Percentiles rank a stretch among this genome's conserved stretches.
Conservation (phyloP, 306 rosid genomes). For the Prosopis cineraria region DNA sequence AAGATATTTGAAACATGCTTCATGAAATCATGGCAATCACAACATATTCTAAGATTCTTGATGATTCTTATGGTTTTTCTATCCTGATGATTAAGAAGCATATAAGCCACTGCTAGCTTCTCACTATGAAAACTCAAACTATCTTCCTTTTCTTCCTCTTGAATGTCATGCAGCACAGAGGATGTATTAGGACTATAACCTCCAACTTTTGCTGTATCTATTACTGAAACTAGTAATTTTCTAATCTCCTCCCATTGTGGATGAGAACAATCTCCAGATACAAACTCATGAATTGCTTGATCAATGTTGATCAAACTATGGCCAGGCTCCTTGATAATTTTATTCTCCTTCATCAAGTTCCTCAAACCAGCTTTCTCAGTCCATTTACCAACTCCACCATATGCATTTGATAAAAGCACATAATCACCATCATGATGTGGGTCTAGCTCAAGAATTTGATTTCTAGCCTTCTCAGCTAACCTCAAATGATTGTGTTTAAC, state of each 20-base stretch:
- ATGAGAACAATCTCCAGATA: conserved; percentile 60
- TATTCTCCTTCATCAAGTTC: conserved; percentile 51
- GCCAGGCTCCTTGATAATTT: conserved; percentile 59
- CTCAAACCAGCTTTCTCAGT: conserved; percentile 50
- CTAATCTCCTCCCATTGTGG: conserved; percentile 50
- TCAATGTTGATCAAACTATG: conserved; percentile 52
- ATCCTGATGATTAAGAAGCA: conserved; percentile 54
- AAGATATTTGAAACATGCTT: conserved; percentile 52
- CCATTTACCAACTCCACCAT: conserved; percentile 67
- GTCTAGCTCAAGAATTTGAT: conserved; percentile 47
- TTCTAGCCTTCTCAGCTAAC: conserved; percentile 61
- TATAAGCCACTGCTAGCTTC: conserved; percentile 63
- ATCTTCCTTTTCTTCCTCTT: conserved; percentile 66
- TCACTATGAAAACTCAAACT: conserved; percentile 62
- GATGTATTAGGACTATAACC: conserved; percentile 51
- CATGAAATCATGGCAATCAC: conserved; percentile 70
- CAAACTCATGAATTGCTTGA: conserved; percentile 57
- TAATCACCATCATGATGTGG: conserved; percentile 60
- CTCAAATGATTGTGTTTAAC: conserved; percentile 50
- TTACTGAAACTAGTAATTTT: conserved; percentile 42
- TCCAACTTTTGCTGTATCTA: conserved; percentile 40
- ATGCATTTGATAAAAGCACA: conserved; percentile 61
- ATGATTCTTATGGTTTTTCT: conserved; percentile 55
- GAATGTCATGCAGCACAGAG: conserved; percentile 56
- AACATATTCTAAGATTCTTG: conserved; percentile 63